These are phyloP conservation scores for Piloderma croceum DNA, from an alignment of 768 basidiomycete genomes.

Conservation along the genomic window DNA sequence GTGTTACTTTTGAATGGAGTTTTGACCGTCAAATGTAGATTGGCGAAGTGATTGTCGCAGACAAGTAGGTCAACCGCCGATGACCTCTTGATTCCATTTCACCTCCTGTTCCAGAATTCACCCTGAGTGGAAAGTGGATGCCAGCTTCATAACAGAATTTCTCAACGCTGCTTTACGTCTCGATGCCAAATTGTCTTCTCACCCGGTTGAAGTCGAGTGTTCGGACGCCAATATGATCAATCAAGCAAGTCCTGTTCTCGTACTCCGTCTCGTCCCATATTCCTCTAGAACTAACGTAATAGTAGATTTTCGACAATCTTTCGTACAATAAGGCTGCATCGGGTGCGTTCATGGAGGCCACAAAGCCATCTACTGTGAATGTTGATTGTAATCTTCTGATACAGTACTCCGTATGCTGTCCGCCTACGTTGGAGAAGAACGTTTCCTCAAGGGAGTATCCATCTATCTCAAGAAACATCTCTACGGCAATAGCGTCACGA, in stretches of 20 bases:
- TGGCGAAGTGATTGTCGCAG: slow-evolving; percentile 85
- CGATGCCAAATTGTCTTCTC: slow-evolving; percentile 82
- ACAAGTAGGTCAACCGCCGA: slow-evolving; percentile 43
- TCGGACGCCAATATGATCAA: slow-evolving; percentile 83
- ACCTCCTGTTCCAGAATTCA: slow-evolving; percentile 45
- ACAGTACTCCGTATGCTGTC: slow-evolving; percentile 91
- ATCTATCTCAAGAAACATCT: slow-evolving; percentile 86
- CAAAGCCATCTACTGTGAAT: background rate
- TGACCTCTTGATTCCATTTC: background rate
- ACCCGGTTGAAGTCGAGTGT: slow-evolving; percentile 89
- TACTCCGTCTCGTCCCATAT: background rate
- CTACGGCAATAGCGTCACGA: slow-evolving; percentile 79
- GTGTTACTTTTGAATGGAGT: background rate
- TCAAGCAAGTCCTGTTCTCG: slow-evolving; percentile 37
- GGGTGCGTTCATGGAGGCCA: slow-evolving; percentile 41
- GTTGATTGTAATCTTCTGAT: too few species aligned
- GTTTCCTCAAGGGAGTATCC: slow-evolving; percentile 83
- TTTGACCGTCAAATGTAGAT: slow-evolving; percentile 40
- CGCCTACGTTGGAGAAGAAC: slow-evolving; percentile 82
- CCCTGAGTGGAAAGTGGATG: slow-evolving; percentile 83
- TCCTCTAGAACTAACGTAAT: background rate
- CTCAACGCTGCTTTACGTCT: slow-evolving; percentile 72
- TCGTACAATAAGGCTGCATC: slow-evolving; percentile 84
- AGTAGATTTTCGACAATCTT: slow-evolving; percentile 83
- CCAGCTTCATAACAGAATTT: slow-evolving; percentile 75